Evolutionary conservation across 2,329 filamentous ascomycete species (phyloP).

Genomic region (Fusarium poae): DNA sequence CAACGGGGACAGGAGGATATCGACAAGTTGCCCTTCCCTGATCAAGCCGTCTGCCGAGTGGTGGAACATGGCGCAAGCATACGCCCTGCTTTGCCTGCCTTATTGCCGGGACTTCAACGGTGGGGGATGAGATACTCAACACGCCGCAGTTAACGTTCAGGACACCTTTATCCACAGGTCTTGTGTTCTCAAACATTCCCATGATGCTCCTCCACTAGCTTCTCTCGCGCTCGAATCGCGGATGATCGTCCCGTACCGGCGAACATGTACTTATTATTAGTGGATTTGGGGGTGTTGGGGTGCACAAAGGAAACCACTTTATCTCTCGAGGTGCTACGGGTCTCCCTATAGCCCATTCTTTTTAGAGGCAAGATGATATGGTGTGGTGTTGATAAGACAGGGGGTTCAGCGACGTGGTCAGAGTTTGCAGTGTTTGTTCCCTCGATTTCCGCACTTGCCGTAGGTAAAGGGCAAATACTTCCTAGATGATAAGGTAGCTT

Average conservation of each 20-base stretch:
- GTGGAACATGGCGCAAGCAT: constrained; percentile 38
- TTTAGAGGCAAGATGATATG: no score
- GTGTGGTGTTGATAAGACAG: background rate
- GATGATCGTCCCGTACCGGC: background rate
- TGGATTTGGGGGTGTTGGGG: background rate
- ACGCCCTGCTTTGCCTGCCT: constrained; percentile 20
- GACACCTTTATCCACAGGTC: constrained; percentile 33
- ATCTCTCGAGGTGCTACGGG: background rate
- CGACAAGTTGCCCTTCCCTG: constrained; percentile 31
- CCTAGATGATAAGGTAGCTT: background rate
- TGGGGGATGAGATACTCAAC: constrained; percentile 40
- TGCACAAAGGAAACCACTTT: background rate
- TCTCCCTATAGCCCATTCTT: no score
- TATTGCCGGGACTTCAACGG: constrained; percentile 31
- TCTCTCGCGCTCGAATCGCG: background rate
- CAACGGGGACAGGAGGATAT: background rate
- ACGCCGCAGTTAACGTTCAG: constrained; percentile 36
- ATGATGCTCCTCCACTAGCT: constrained; percentile 28
- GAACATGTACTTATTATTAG: background rate
- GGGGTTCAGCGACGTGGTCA: background rate
- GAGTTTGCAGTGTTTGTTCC: background rate
- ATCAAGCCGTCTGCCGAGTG: constrained; percentile 36
- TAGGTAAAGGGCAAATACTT: background rate
- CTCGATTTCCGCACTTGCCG: background rate
- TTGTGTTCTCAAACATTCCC: constrained; percentile 40